Evolutionary conservation across 2,329 filamentous ascomycete species (phyloP).

Genomic region (Apiospora kogelbergensis): DNA sequence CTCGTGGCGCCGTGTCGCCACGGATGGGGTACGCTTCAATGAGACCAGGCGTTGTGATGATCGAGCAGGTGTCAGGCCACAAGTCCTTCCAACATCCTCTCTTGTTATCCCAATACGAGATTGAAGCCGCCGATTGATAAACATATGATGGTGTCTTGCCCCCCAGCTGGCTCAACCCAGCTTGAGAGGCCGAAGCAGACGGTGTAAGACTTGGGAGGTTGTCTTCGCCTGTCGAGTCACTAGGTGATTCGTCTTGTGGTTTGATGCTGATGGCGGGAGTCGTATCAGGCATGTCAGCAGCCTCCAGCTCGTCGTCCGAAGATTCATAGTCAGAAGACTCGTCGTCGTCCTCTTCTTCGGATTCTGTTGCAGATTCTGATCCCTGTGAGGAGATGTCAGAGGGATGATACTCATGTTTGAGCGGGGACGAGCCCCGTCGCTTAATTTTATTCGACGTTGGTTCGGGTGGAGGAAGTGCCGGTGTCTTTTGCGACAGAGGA

Average conservation of each 20-base stretch:
- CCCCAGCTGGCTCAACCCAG: slow-evolving; percentile 37
- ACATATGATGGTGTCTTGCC: background rate
- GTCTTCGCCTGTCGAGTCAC: slow-evolving; percentile 43
- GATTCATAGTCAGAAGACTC: slow-evolving; percentile 44
- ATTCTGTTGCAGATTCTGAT: slow-evolving; percentile 26
- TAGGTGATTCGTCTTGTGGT: slow-evolving; percentile 23
- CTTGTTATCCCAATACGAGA: slow-evolving; percentile 64
- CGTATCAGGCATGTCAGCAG: slow-evolving; percentile 59
- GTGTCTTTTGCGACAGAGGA: slow-evolving; percentile 38
- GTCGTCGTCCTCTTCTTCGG: slow-evolving; percentile 49
- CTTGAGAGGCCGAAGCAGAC: slow-evolving; percentile 81
- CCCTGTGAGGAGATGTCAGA: slow-evolving; percentile 63
- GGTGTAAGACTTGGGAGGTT: slow-evolving; percentile 64
- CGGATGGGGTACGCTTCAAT: slow-evolving; percentile 56
- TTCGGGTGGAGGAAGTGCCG: slow-evolving; percentile 44
- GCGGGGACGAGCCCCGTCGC: slow-evolving; percentile 81
- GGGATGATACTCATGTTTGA: slow-evolving; percentile 96
- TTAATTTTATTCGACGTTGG: slow-evolving; percentile 48
- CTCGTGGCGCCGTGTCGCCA: slow-evolving; percentile 35
- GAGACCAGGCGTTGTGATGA: slow-evolving; percentile 57
- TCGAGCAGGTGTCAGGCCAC: slow-evolving; percentile 49
- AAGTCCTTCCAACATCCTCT: slow-evolving; percentile 61
- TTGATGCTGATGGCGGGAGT: slow-evolving; percentile 59
- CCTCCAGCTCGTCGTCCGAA: slow-evolving; percentile 59
- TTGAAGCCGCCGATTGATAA: slow-evolving; percentile 46